Evolutionary conservation across 768 basidiomycete genomes (phyloP).

Genomic region (Tephrocybe sp.): DNA sequence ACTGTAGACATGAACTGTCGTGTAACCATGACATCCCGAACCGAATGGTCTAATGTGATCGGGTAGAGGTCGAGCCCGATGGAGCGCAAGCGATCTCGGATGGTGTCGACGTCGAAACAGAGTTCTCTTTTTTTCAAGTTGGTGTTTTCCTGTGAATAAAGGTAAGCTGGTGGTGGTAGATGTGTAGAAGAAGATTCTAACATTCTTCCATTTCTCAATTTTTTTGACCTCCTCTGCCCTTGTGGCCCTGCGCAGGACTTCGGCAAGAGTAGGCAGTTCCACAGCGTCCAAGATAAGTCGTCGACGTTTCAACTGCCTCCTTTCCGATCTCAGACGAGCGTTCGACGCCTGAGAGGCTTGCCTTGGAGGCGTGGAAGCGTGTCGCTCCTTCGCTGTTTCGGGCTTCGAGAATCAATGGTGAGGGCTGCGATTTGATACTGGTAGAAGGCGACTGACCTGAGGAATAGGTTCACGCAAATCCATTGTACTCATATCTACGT

Average conservation of each 20-base stretch:
- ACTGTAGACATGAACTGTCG: not conserved
- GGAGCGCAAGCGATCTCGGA: conserved; percentile 4
- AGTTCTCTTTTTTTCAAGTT: conserved; percentile 5
- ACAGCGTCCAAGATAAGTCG: conserved; percentile 5
- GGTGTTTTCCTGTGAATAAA: conserved; percentile 1
- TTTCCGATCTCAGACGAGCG: too few relatives aligned
- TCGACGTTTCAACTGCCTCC: not conserved
- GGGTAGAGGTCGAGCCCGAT: conserved; percentile 10
- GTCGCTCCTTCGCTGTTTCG: too few relatives aligned
- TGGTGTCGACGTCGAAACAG: not conserved
- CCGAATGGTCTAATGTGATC: not conserved
- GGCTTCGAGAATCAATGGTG: too few relatives aligned
- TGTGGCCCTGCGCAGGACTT: not conserved
- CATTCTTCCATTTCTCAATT: conserved; percentile 7
- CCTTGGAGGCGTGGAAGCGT: too few relatives aligned
- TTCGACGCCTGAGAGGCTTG: too few relatives aligned
- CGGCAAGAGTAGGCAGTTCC: not conserved
- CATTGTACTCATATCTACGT: too few relatives aligned
- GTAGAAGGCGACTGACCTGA: too few relatives aligned
- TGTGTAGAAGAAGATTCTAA: not conserved
- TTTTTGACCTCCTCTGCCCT: conserved; percentile 2
- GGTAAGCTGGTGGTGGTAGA: not conserved
- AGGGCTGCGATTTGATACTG: too few relatives aligned
- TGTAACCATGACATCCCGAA: not conserved
- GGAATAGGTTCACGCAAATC: too few relatives aligned